Conservation (phyloP, 2,329 filamentous ascomycete genomes). For the Penicillium verrucosum region DNA sequence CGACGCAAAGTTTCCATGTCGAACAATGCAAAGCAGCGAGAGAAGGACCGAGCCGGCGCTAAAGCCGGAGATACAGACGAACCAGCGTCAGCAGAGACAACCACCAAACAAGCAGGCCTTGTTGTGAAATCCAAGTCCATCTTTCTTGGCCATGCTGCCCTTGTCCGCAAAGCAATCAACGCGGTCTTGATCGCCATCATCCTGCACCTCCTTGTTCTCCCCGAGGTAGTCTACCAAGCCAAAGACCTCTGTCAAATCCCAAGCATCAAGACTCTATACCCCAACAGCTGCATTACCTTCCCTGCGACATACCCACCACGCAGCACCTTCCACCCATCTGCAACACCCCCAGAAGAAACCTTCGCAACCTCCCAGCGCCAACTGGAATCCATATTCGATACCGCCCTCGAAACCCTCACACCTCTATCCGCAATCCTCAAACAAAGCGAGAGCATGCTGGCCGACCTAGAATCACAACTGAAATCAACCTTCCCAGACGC, state of each 20-base stretch:
- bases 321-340: slow-evolving; percentile 7
- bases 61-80: background rate
- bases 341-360: slow-evolving; percentile 19
- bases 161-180: slow-evolving; percentile 25
- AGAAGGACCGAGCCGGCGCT: background rate
- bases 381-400: slow-evolving; percentile 31
- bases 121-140: slow-evolving; percentile 1
- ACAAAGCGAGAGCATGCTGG: slow-evolving; percentile 32
- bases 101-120: background rate
- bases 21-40: background rate
- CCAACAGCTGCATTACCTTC: slow-evolving; percentile 27
- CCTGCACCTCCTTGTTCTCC: slow-evolving; percentile 33
- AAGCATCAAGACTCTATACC: slow-evolving; percentile 26
- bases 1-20: slow-evolving; percentile 19
- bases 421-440: slow-evolving; percentile 28
- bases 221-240: slow-evolving; percentile 35
- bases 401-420: slow-evolving; percentile 27
- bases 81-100: background rate
- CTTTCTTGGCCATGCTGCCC: background rate
- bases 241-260: slow-evolving; percentile 28
- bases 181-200: slow-evolving; percentile 29
- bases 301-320: slow-evolving; percentile 6
- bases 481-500: slow-evolving; percentile 28
- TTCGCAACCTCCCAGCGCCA: slow-evolving; percentile 22
- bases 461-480: slow-evolving; percentile 26